Conservation (phyloP, 2,329 filamentous ascomycete genomes). For the Cytospora leucostoma region DNA sequence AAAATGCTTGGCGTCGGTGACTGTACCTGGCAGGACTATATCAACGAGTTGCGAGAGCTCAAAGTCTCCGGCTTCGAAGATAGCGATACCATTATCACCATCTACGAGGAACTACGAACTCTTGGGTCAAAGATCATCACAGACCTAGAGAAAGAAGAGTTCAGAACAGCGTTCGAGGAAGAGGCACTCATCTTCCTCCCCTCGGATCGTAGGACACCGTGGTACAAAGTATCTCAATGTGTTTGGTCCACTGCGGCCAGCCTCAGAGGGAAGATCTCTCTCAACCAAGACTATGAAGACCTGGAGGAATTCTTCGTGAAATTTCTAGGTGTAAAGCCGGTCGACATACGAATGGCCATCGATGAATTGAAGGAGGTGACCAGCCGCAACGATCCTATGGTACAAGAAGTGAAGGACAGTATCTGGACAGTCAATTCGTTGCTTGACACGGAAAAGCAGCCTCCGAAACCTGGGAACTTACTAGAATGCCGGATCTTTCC, state of each 20-base stretch:
- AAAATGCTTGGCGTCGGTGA: conserved; percentile 16
- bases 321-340: conserved; percentile 34
- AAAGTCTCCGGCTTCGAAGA: conserved; percentile 1
- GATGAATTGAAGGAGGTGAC: conserved; percentile 35
- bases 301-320: conserved; percentile 27
- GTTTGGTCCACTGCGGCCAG: conserved; percentile 25
- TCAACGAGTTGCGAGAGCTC: conserved; percentile 20
- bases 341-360: conserved; percentile 37
- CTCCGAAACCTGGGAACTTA: neutral
- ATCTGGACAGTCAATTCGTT: conserved; percentile 40
- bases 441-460: conserved; percentile 24
- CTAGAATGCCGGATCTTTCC: conserved; percentile 33
- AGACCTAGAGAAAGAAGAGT: neutral
- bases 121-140: neutral
- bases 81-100: neutral
- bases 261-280: conserved; percentile 18
- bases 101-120: conserved; percentile 21
- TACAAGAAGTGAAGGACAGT: conserved; percentile 35
- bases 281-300: conserved; percentile 25
- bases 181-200: conserved; percentile 22
- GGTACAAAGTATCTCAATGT: conserved; percentile 21
- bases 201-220: neutral
- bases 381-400: neutral
- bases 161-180: conserved; percentile 16
- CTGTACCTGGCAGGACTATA: conserved; percentile 10